A percentile compares a stretch with the other conserved stretches of the same genome.
Evolutionary conservation across 768 basidiomycete species (phyloP).

Genomic region (Cystobasidium tubakii): DNA sequence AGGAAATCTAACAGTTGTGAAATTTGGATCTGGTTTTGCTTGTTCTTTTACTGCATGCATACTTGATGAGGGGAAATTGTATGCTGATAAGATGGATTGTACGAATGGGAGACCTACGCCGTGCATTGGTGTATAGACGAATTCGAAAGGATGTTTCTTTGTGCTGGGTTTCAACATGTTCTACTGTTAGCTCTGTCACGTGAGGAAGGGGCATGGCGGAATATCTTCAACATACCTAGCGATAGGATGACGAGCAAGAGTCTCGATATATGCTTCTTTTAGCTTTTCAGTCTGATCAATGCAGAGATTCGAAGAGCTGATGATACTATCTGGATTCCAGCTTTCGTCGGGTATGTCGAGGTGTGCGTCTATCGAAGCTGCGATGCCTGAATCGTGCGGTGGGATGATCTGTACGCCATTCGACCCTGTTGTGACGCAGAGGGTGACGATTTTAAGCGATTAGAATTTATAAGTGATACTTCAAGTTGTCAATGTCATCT

Average conservation of each 20-base stretch:
- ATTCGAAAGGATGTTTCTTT: slow-evolving; percentile 52
- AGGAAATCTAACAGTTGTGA: slow-evolving; percentile 75
- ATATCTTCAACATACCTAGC: background rate
- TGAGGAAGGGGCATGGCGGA: no score
- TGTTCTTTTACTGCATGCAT: slow-evolving; percentile 57
- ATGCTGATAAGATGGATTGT: slow-evolving; percentile 57
- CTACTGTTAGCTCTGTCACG: no score
- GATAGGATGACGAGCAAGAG: slow-evolving; percentile 47
- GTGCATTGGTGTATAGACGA: slow-evolving; percentile 86
- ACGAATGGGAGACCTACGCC: slow-evolving; percentile 72
- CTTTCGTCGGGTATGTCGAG: slow-evolving; percentile 54
- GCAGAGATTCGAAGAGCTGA: slow-evolving; percentile 9
- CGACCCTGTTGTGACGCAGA: no score
- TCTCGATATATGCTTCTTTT: slow-evolving; percentile 58
- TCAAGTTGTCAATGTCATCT: no score
- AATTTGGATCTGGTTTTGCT: slow-evolving; percentile 70
- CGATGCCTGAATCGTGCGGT: slow-evolving; percentile 75
- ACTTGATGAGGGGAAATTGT: slow-evolving; percentile 58
- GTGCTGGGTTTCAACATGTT: background rate
- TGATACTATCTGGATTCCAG: slow-evolving; percentile 52
- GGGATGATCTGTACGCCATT: slow-evolving; percentile 62
- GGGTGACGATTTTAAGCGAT: slow-evolving; percentile 9
- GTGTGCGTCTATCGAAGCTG: slow-evolving; percentile 60
- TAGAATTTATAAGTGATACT: no score
- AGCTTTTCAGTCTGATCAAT: slow-evolving; percentile 60